Conservation (phyloP, 2,329 filamentous ascomycete species). For the Neonectria sp. region DNA sequence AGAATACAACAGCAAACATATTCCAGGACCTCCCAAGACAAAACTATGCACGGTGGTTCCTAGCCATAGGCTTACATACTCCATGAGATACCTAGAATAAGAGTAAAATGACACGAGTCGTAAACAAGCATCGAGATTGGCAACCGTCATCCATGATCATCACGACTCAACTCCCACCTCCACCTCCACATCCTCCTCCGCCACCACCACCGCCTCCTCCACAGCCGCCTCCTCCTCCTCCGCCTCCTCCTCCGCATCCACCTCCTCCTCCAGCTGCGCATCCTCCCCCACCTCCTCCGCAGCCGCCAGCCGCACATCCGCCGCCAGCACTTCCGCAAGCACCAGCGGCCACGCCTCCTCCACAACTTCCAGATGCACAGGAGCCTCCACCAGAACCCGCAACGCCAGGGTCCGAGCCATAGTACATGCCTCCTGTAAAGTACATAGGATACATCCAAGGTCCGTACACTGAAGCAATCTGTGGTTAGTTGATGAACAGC, state of each 20-base stretch:
- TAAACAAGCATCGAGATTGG: background rate
- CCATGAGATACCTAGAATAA: no score
- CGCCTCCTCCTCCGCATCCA: conserved; percentile 36
- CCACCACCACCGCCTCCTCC: conserved; percentile 36
- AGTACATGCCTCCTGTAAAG: conserved; percentile 63
- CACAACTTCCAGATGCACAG: conserved; percentile 65
- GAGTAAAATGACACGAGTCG: no score
- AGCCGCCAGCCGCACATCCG: conserved; percentile 47
- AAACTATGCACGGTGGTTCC: no score
- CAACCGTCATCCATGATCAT: no score
- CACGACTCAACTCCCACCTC: background rate
- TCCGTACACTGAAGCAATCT: conserved; percentile 55
- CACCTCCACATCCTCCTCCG: conserved; percentile 20
- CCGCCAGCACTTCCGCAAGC: conserved; percentile 58
- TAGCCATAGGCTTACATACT: no score
- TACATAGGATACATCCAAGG: conserved; percentile 62
- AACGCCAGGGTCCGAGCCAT: conserved; percentile 58
- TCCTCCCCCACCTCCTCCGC: conserved; percentile 35
- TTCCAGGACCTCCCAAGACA: no score
- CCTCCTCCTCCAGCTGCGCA: conserved; percentile 31
- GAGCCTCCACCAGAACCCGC: conserved; percentile 51
- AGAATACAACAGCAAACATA: no score
- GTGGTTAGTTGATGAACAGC: background rate
- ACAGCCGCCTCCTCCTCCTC: conserved; percentile 29
- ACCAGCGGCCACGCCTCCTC: conserved; percentile 60